These are phyloP conservation scores for Nothophaeocryptopus gaeumannii DNA, from an alignment of 2,329 filamentous ascomycete genomes.

Conservation along the genomic window DNA sequence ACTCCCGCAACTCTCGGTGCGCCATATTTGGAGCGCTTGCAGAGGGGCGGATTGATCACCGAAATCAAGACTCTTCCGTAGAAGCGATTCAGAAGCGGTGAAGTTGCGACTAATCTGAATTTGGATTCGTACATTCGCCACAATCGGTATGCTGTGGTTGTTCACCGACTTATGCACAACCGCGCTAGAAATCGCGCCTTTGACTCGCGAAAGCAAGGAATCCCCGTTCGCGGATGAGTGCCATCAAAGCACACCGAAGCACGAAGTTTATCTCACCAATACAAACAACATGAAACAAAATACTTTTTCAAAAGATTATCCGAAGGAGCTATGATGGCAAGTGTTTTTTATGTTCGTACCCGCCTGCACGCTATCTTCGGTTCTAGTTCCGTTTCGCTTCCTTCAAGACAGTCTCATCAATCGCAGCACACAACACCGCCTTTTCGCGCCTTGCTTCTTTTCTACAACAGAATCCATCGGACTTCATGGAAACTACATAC, in stretches of 20 bases:
- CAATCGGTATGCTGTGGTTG: slow-evolving; percentile 6
- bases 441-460: no score
- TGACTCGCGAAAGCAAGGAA: no score
- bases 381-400: no score
- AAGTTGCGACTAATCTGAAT: not conserved
- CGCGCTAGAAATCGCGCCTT: no score
- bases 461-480: not conserved
- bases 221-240: no score
- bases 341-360: no score
- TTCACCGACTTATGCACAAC: slow-evolving; percentile 5
- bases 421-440: not conserved
- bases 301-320: no score
- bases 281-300: no score
- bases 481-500: slow-evolving; percentile 1
- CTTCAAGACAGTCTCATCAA: not conserved
- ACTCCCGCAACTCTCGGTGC: slow-evolving; percentile 71
- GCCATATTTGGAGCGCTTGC: slow-evolving; percentile 61
- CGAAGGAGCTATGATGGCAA: no score
- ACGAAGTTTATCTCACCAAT: no score
- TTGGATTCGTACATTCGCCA: not conserved
- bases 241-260: no score
- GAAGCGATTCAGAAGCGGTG: not conserved
- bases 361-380: no score
- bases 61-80: slow-evolving; percentile 43
- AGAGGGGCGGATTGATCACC: slow-evolving; percentile 61